phyloP scores from a whole-genome alignment of 192 early-diverging fungal genomes.

The Podochytrium sp. region DNA sequence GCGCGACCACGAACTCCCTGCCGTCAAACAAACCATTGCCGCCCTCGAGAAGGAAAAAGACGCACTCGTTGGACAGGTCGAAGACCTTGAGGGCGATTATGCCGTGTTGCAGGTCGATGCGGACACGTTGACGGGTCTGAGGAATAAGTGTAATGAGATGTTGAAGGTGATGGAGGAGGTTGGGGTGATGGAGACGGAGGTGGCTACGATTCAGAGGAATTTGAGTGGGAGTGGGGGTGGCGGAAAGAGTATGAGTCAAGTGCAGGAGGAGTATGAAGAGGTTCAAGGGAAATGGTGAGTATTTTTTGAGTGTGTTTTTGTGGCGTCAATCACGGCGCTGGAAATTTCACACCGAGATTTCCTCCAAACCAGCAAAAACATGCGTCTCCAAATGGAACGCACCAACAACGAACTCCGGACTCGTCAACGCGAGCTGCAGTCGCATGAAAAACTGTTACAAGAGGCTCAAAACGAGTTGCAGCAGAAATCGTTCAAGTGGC shows the following conservation, averaged over 20 bases:
- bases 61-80: constrained; percentile 1
- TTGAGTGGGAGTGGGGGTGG: constrained; percentile 58
- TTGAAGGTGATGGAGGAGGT: constrained; percentile 45
- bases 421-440: constrained; percentile 59
- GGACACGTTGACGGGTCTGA: constrained; percentile 39
- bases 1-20: constrained; percentile 51
- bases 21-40: constrained; percentile 24
- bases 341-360: no score
- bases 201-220: constrained; percentile 51
- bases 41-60: constrained; percentile 22
- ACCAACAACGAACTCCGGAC: constrained; percentile 52
- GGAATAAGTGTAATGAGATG: constrained; percentile 42
- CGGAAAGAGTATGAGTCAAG: constrained; percentile 66
- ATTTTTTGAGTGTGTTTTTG: not conserved
- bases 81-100: constrained; percentile 44
- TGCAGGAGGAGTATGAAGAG: constrained; percentile 60
- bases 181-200: constrained; percentile 43
- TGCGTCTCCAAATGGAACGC: constrained; percentile 60
- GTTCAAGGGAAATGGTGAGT: constrained; percentile 52
- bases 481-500: constrained; percentile 37
- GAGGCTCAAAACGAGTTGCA: constrained; percentile 40
- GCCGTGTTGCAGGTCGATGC: constrained; percentile 24
- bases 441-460: constrained; percentile 37
- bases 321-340: no score
- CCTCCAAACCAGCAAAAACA: not conserved